Evolutionary conservation across 257 asterid species (phyloP).

Genomic region (Craterostigma plantagineum): DNA sequence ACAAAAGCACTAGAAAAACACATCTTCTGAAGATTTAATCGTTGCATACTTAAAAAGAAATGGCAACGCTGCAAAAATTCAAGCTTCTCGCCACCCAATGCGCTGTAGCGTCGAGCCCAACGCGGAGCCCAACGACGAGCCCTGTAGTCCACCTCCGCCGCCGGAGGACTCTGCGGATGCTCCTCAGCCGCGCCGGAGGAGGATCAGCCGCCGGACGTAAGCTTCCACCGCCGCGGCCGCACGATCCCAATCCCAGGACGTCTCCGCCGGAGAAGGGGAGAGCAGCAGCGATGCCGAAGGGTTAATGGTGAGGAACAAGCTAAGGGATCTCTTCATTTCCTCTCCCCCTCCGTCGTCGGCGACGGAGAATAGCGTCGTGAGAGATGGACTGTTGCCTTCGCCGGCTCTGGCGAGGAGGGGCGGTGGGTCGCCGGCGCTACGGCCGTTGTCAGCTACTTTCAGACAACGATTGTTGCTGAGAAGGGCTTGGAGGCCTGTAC

Average conservation of each 20-base stretch:
- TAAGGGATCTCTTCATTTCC: constrained; percentile 46
- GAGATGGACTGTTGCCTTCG: constrained; percentile 23
- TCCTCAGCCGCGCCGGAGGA: constrained; percentile 38
- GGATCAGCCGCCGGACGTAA: not conserved
- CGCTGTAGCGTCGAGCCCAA: constrained; percentile 70
- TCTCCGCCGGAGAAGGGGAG: too few relatives aligned
- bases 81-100: constrained; percentile 72
- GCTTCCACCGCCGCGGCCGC: not conserved
- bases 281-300: not conserved
- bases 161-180: constrained; percentile 70
- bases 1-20: not conserved
- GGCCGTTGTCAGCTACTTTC: constrained; percentile 70
- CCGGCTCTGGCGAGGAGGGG: constrained; percentile 10
- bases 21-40: too few relatives aligned
- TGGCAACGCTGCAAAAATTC: constrained; percentile 85
- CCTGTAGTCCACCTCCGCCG: constrained; percentile 91
- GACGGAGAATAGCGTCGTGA: constrained; percentile 16
- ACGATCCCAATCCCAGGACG: not conserved
- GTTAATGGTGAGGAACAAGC: constrained; percentile 27
- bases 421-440: constrained; percentile 8
- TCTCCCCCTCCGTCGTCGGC: constrained; percentile 59
- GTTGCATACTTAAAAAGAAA: constrained; percentile 5
- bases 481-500: constrained; percentile 88
- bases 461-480: constrained; percentile 63
- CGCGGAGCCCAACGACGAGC: constrained; percentile 72